phyloP scores from a whole-genome alignment of 345 rosid species.

The Gossypium ekmanianum region DNA sequence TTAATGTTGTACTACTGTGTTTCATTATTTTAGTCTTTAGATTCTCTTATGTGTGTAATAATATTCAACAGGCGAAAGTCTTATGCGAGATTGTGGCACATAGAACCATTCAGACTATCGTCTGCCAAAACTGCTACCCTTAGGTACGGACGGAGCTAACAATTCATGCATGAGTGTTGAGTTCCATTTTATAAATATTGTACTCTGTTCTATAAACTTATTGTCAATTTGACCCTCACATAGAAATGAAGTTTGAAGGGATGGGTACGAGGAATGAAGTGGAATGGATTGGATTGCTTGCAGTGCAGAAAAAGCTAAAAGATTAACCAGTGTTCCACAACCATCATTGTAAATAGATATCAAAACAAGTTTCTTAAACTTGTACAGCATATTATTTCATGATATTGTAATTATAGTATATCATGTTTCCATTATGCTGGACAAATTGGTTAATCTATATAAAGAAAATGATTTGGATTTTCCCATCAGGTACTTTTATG shows the following conservation, averaged over 20 bases:
- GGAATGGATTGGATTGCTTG: not conserved
- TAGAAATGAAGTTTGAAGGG: not conserved
- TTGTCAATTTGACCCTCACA: no score
- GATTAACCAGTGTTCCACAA: not conserved
- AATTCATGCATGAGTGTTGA: no score
- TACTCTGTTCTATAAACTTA: no score
- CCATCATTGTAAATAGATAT: not conserved
- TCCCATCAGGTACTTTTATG: not conserved
- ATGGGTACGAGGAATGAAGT: not conserved
- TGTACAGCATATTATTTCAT: no score
- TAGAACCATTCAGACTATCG: not conserved
- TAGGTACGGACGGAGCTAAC: not conserved
- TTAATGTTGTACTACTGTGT: no score
- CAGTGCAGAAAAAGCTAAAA: not conserved
- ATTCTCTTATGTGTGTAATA: no score
- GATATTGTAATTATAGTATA: not conserved
- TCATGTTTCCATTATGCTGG: not conserved
- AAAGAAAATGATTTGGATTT: not conserved
- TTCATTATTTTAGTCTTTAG: no score
- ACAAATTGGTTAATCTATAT: not conserved
- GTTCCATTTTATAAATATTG: no score
- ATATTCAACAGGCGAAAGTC: no score
- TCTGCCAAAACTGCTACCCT: constrained; percentile 16
- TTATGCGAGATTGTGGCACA: no score
- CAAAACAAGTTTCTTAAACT: not conserved